phyloP scores from a whole-genome alignment of 2,329 filamentous ascomycete species.

The Boeremia lycopersici region DNA sequence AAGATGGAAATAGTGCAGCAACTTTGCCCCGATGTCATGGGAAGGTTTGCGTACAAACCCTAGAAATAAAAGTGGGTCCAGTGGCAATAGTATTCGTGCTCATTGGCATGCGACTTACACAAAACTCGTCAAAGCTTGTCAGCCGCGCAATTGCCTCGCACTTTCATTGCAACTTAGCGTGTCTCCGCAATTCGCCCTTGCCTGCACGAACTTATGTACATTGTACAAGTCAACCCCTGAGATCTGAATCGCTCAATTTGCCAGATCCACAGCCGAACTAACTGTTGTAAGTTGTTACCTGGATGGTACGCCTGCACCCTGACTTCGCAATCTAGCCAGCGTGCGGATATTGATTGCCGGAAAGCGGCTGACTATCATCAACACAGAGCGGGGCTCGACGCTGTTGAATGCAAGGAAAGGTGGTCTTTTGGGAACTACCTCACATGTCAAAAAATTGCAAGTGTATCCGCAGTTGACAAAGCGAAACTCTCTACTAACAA shows the following conservation, averaged over 20 bases:
- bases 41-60: constrained; percentile 8
- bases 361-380: not conserved
- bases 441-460: not conserved
- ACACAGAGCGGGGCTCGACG: not conserved
- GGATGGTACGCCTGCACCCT: no score
- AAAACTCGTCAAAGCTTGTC: constrained; percentile 19
- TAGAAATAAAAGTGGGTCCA: constrained; percentile 6
- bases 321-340: not conserved
- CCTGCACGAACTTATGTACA: constrained; percentile 10
- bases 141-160: constrained; percentile 14
- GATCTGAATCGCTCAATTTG: not conserved
- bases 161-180: constrained; percentile 9
- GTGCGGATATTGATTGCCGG: not conserved
- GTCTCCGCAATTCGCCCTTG: constrained; percentile 13
- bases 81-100: constrained; percentile 4
- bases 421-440: not conserved
- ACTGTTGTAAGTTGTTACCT: not conserved
- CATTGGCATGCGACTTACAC: constrained; percentile 16
- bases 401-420: not conserved
- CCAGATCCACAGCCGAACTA: not conserved
- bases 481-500: no score
- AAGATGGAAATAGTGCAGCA: not conserved
- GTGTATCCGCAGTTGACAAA: no score
- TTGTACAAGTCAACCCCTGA: constrained; percentile 15
- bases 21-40: constrained; percentile 3